Evolutionary conservation across 768 basidiomycete species (phyloP).

Genomic region (Serendipita vermifera): DNA sequence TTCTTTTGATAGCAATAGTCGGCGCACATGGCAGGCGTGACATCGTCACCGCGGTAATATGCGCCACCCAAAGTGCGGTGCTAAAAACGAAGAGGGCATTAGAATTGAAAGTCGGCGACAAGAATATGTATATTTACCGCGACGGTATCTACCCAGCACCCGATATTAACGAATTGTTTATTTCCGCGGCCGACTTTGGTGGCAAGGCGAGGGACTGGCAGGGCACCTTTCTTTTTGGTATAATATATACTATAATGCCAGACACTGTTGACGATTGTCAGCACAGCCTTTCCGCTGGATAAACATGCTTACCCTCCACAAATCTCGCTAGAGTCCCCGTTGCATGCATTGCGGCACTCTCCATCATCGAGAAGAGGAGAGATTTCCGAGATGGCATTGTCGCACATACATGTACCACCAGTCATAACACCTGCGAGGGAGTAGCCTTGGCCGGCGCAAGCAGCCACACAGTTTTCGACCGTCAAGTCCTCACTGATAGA

Average conservation of each 20-base stretch:
- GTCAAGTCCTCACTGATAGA: not conserved
- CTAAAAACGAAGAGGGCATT: too few species aligned
- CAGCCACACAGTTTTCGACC: conserved; percentile 1
- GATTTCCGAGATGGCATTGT: conserved; percentile 5
- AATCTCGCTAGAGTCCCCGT: not conserved
- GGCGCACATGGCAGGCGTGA: not conserved
- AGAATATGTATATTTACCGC: not conserved
- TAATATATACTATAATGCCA: conserved; percentile 5
- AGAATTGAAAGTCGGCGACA: too few species aligned
- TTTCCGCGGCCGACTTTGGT: not conserved
- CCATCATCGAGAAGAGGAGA: not conserved
- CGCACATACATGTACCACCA: conserved; percentile 5
- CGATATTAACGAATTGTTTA: not conserved
- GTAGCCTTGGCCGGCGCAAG: conserved; percentile 10
- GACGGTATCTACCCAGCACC: not conserved
- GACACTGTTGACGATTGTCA: too few species aligned
- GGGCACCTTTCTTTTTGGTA: not conserved
- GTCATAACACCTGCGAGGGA: conserved; percentile 11
- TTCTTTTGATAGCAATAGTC: not conserved
- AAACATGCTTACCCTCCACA: conserved; percentile 2
- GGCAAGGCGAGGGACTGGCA: not conserved
- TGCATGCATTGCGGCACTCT: not conserved
- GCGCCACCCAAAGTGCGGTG: not conserved
- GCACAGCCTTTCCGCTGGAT: too few species aligned
- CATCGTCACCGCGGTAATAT: not conserved